These are phyloP conservation scores for Ceratocystis variospora DNA, from an alignment of 2,329 filamentous ascomycete species.

Conservation along the genomic window DNA sequence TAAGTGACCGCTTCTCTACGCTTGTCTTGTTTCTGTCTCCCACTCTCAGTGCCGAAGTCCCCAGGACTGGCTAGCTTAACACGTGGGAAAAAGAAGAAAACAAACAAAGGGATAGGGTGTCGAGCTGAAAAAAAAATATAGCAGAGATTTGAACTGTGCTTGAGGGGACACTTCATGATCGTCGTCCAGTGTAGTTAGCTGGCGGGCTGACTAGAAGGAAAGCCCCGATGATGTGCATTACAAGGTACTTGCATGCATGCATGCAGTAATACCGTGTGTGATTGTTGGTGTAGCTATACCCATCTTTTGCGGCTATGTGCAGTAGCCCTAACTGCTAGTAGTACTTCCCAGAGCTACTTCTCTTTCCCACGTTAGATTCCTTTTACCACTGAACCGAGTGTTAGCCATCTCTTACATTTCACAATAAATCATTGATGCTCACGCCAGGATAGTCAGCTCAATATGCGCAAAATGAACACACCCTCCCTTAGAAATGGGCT, in stretches of 20 bases:
- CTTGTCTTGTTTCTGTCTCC: background rate
- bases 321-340: background rate
- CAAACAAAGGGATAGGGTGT: background rate
- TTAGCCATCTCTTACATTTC: no score
- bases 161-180: background rate
- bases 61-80: background rate
- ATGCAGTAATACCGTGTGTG: background rate
- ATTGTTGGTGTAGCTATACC: background rate
- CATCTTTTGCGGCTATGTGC: background rate
- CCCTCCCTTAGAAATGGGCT: no score
- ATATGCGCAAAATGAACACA: no score
- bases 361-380: no score
- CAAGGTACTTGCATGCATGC: background rate
- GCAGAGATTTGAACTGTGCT: background rate
- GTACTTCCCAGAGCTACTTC: background rate
- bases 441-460: no score
- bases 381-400: no score
- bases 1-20: background rate
- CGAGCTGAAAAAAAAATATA: background rate
- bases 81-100: background rate
- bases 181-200: background rate
- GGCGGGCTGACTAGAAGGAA: background rate
- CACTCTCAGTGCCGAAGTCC: background rate
- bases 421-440: no score
- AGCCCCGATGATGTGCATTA: background rate